Percentiles rank a stretch among this genome's conserved stretches.
phyloP scores from a whole-genome alignment of 2,329 filamentous ascomycete genomes.

The Aspergillus phoenicis region DNA sequence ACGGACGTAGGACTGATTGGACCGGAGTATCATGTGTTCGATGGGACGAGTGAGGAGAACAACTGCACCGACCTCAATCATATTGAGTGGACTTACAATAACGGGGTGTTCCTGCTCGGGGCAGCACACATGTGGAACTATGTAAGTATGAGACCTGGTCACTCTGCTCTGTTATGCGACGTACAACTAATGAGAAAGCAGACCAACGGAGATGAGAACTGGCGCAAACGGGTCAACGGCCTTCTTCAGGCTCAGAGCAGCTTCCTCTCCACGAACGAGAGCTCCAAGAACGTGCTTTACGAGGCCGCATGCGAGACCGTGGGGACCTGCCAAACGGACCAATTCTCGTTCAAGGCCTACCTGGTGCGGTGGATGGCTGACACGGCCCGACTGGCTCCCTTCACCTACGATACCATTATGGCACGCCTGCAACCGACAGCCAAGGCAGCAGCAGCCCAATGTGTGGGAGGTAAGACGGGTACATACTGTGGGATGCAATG shows the following conservation, averaged over 20 bases:
- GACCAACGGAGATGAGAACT: slow-evolving; percentile 49
- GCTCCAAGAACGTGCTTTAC: slow-evolving; percentile 52
- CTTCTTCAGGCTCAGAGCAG: slow-evolving; percentile 58
- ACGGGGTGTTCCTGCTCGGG: slow-evolving; percentile 55
- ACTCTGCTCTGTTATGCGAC: background rate
- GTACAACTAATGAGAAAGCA: slow-evolving; percentile 16
- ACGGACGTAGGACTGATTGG: slow-evolving; percentile 50
- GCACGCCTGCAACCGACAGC: slow-evolving; percentile 58
- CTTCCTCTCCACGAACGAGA: slow-evolving; percentile 48
- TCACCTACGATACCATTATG: slow-evolving; percentile 54
- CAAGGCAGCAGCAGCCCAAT: slow-evolving; percentile 51
- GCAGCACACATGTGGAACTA: slow-evolving; percentile 58
- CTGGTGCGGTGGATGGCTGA: slow-evolving; percentile 62
- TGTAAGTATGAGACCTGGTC: slow-evolving; percentile 22
- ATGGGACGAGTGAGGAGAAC: slow-evolving; percentile 52
- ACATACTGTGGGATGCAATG: slow-evolving; percentile 45
- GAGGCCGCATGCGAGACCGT: slow-evolving; percentile 62
- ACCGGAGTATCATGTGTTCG: slow-evolving; percentile 50
- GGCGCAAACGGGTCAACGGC: slow-evolving; percentile 53
- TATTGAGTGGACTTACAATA: slow-evolving; percentile 58
- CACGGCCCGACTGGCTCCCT: slow-evolving; percentile 60
- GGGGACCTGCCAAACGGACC: slow-evolving; percentile 61
- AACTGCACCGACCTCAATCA: slow-evolving; percentile 56
- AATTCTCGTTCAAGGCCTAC: slow-evolving; percentile 68
- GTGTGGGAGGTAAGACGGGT: slow-evolving; percentile 32